Evolutionary conservation across 2,329 filamentous ascomycete genomes (phyloP).

Genomic region (Aspergillus uvarum): DNA sequence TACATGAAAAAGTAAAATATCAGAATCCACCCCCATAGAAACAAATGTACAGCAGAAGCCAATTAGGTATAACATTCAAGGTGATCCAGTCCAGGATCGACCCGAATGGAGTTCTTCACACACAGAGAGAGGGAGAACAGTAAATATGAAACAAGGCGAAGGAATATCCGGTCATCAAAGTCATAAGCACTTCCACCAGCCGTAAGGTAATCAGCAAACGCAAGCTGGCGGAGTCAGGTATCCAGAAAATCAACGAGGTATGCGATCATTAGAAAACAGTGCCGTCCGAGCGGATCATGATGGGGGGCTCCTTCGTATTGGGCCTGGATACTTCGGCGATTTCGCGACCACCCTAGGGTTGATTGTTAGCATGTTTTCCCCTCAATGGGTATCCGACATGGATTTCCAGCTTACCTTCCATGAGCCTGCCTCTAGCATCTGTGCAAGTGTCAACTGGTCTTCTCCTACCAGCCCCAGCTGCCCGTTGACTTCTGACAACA

Average conservation of each 20-base stretch:
- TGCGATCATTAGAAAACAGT: conserved; percentile 74
- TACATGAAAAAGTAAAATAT: conserved; percentile 16
- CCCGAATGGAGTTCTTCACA: conserved; percentile 14
- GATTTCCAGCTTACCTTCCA: conserved; percentile 74
- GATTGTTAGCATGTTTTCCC: conserved; percentile 31
- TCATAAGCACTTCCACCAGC: conserved; percentile 31
- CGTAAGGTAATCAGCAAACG: conserved; percentile 8
- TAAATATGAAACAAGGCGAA: conserved; percentile 11
- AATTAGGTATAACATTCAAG: conserved; percentile 14
- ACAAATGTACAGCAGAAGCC: conserved; percentile 13
- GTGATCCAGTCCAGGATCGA: conserved; percentile 11
- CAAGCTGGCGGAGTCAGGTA: conserved; percentile 27
- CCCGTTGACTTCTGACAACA: conserved; percentile 67
- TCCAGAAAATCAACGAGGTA: conserved; percentile 21
- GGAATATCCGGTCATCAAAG: conserved; percentile 31
- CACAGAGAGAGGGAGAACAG: conserved; percentile 3
- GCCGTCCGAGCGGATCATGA: conserved; percentile 93
- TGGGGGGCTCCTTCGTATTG: conserved; percentile 94
- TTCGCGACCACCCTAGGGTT: conserved; percentile 76
- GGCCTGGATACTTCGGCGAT: conserved; percentile 93
- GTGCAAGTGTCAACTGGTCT: conserved; percentile 72
- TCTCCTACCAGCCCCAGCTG: conserved; percentile 67
- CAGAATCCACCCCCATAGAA: not conserved
- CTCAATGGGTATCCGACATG: no score
- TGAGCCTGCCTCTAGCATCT: conserved; percentile 91